Conservation (phyloP, 176 grass and related monocot species). For the Avena sativa region DNA sequence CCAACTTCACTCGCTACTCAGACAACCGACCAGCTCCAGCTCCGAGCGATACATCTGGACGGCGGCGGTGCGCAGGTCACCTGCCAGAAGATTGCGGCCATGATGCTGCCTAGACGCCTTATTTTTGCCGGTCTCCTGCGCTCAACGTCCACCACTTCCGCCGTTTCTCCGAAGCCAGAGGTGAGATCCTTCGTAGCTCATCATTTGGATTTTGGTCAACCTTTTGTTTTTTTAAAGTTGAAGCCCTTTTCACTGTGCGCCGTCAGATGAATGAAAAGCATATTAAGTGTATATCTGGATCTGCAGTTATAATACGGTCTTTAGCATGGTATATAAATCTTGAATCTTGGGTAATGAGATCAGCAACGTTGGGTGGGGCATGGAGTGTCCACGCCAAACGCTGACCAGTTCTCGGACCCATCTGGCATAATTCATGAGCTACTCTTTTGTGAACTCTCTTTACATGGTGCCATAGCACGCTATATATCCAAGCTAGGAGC, state of each 20-base stretch:
- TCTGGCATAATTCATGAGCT: too few relatives aligned
- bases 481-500: too few relatives aligned
- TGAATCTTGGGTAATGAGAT: not conserved
- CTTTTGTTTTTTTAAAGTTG: not conserved
- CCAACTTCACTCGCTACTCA: not conserved
- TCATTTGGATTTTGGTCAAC: not conserved
- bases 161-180: conserved; percentile 1
- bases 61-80: not conserved
- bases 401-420: too few relatives aligned
- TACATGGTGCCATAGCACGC: too few relatives aligned
- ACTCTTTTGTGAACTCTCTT: too few relatives aligned
- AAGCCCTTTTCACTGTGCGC: not conserved
- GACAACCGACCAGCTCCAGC: not conserved
- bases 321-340: not conserved
- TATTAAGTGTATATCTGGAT: not conserved
- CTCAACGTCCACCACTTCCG: conserved; percentile 8
- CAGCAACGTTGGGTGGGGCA: too few relatives aligned
- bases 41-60: not conserved
- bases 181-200: conserved; percentile 1
- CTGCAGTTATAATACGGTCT: not conserved
- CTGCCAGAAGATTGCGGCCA: not conserved
- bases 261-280: not conserved
- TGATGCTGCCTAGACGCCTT: conserved; percentile 22
- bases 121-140: conserved; percentile 32
- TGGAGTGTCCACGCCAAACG: too few relatives aligned